phyloP scores from a whole-genome alignment of 2,329 filamentous ascomycete species.

The Bipolaris oryzae region DNA sequence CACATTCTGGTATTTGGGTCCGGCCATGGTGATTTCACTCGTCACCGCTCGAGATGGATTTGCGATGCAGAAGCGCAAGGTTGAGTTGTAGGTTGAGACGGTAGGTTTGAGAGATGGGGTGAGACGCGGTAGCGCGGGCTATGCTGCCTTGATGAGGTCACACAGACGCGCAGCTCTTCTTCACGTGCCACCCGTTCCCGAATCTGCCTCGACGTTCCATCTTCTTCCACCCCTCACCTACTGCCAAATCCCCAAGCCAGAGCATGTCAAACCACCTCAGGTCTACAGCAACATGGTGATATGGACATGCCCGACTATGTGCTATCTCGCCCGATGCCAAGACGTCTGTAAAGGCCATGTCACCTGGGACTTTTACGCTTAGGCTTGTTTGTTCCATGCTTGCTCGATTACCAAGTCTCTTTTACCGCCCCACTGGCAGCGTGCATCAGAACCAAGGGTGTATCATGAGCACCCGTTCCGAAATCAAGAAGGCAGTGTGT shows the following conservation, averaged over 20 bases:
- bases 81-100: background rate
- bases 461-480: too few species aligned
- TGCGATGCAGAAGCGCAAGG: background rate
- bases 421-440: background rate
- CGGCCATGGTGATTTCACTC: slow-evolving; percentile 64
- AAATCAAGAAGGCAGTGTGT: too few species aligned
- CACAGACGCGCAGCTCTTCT: slow-evolving; percentile 8
- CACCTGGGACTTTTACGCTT: background rate
- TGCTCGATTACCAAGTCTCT: background rate
- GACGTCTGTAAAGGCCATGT: background rate
- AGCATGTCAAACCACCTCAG: background rate
- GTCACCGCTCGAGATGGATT: background rate
- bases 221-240: slow-evolving; percentile 7
- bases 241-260: background rate
- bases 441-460: background rate
- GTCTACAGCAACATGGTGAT: too few species aligned
- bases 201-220: slow-evolving; percentile 5
- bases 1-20: slow-evolving; percentile 81
- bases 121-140: slow-evolving; percentile 11
- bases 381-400: background rate
- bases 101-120: slow-evolving; percentile 1
- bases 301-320: too few species aligned
- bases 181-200: slow-evolving; percentile 9
- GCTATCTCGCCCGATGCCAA: background rate
- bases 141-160: slow-evolving; percentile 17